Conservation (phyloP, 768 basidiomycete genomes). For the Royoungia palumana region DNA sequence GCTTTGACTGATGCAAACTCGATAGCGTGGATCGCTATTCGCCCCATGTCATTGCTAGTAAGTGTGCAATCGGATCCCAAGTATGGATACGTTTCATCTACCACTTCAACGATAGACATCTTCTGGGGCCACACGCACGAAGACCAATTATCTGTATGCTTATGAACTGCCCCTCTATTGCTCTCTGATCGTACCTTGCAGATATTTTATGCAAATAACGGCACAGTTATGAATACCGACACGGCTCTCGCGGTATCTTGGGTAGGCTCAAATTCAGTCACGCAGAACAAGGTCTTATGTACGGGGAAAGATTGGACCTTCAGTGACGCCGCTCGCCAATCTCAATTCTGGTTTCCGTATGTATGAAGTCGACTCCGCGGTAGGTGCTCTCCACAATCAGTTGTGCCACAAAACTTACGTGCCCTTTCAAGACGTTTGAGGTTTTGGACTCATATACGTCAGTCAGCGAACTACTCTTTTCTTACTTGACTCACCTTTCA, state of each 20-base stretch:
- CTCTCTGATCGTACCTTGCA: constrained; percentile 18
- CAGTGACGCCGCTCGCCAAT: constrained; percentile 61
- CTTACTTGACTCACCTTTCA: not conserved
- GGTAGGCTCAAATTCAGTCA: constrained; percentile 24
- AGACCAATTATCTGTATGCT: constrained; percentile 53
- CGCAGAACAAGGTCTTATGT: not conserved
- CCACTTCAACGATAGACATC: constrained; percentile 38
- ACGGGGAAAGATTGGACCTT: constrained; percentile 37
- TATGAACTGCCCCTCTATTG: not conserved
- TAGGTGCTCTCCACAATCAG: constrained; percentile 6
- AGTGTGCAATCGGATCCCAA: constrained; percentile 5
- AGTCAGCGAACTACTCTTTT: constrained; percentile 15
- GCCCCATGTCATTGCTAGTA: constrained; percentile 43
- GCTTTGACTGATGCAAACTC: not conserved
- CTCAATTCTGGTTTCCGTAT: constrained; percentile 66
- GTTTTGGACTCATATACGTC: constrained; percentile 70
- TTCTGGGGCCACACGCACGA: constrained; percentile 75
- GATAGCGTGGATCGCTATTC: constrained; percentile 42
- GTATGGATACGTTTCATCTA: not conserved
- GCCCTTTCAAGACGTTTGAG: constrained; percentile 55
- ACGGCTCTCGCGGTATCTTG: constrained; percentile 50
- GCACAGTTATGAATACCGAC: constrained; percentile 48
- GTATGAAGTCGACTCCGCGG: constrained; percentile 37
- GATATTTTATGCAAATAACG: constrained; percentile 72
- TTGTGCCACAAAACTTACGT: not conserved